phyloP scores from a whole-genome alignment of 192 early-diverging fungal species.

The Coemansia erecta region DNA sequence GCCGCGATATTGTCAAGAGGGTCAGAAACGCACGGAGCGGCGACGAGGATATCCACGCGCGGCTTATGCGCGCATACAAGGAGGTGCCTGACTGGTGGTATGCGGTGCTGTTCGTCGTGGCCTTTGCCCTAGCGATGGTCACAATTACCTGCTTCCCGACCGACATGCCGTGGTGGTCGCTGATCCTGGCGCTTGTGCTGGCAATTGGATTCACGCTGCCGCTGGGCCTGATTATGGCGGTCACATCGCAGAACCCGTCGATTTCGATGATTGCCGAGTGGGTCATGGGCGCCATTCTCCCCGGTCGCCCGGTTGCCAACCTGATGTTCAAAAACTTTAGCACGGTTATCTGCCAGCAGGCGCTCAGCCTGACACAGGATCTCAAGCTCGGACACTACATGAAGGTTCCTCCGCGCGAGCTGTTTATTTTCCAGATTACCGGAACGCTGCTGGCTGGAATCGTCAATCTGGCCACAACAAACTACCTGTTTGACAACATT shows the following conservation, averaged over 20 bases:
- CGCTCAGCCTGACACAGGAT: conserved; percentile 59
- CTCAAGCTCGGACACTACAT: conserved; percentile 67
- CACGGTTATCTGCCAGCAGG: conserved; percentile 60
- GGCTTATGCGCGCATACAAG: conserved; percentile 62
- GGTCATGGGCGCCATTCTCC: conserved; percentile 59
- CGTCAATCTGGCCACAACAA: conserved; percentile 10
- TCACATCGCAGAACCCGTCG: conserved; percentile 56
- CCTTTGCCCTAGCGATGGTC: conserved; percentile 24
- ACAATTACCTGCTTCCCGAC: conserved; percentile 51
- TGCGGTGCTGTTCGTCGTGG: conserved; percentile 32
- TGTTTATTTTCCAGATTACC: conserved; percentile 62
- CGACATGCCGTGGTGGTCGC: conserved; percentile 64
- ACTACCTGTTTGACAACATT: not conserved
- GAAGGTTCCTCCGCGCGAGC: conserved; percentile 65
- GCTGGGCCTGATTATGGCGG: conserved; percentile 62
- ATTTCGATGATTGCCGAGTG: conserved; percentile 63
- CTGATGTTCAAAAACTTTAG: conserved; percentile 74
- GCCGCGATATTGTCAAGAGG: no score
- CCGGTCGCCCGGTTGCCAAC: conserved; percentile 61
- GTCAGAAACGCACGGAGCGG: no score
- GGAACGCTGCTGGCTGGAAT: conserved; percentile 58
- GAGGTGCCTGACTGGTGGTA: conserved; percentile 62
- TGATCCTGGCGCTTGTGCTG: conserved; percentile 50
- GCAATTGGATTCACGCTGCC: conserved; percentile 59
- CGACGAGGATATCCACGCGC: conserved; percentile 16